These are phyloP conservation scores for Tuber aestivum DNA, from an alignment of 495 filamentous ascomycete species.

Conservation along the genomic window DNA sequence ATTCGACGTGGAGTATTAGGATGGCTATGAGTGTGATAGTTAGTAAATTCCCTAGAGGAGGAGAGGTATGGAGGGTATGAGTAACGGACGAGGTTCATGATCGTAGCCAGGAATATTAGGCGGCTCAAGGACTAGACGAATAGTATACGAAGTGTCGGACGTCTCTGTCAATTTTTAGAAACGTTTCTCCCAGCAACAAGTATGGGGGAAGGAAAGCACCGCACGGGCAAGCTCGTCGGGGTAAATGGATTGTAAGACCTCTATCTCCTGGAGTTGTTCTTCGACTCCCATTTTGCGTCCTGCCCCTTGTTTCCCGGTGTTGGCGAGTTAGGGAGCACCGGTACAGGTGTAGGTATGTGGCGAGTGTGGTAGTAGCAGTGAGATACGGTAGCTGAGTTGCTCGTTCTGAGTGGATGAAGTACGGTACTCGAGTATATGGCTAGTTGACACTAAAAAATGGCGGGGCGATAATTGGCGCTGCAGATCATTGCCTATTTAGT, in stretches of 20 bases:
- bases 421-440: too few species aligned
- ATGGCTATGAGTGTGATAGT: slow-evolving; percentile 46
- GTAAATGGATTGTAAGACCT: slow-evolving; percentile 96
- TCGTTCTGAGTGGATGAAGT: background rate
- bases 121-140: slow-evolving; percentile 74
- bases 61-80: background rate
- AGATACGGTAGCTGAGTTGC: slow-evolving; percentile 4
- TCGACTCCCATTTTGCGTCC: slow-evolving; percentile 70
- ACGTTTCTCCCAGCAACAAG: slow-evolving; percentile 22
- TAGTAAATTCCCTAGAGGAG: slow-evolving; percentile 12
- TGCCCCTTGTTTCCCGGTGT: background rate
- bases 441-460: slow-evolving; percentile 7
- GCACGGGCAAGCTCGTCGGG: slow-evolving; percentile 92
- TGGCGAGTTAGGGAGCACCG: background rate
- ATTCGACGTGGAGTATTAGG: slow-evolving; percentile 73
- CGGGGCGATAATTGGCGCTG: slow-evolving; percentile 11
- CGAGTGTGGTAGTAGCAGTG: background rate
- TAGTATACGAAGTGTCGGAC: slow-evolving; percentile 75
- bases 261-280: slow-evolving; percentile 91
- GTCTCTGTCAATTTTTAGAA: slow-evolving; percentile 55
- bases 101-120: slow-evolving; percentile 47
- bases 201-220: slow-evolving; percentile 19
- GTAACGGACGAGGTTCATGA: slow-evolving; percentile 47
- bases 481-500: slow-evolving; percentile 7
- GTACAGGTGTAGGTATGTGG: background rate